A percentile compares a stretch with the other conserved stretches of the same genome.
These are phyloP conservation scores for Paecilomyces dactylethromorphus DNA, from an alignment of 2,329 filamentous ascomycete genomes.

Conservation along the genomic window DNA sequence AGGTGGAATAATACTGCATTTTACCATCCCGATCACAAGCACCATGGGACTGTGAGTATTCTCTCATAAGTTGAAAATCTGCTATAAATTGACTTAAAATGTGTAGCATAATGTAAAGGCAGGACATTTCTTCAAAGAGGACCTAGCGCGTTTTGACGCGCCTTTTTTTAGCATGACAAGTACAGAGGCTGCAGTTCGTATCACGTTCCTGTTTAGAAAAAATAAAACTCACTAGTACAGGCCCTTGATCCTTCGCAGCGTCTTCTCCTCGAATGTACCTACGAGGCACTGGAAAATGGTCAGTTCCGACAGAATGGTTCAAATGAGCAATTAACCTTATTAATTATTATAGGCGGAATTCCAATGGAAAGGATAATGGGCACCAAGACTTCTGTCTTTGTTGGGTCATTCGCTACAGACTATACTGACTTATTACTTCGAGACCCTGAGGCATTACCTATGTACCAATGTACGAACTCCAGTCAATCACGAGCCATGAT, in stretches of 20 bases:
- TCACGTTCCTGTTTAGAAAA: too few relatives aligned
- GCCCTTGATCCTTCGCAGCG: constrained; percentile 7
- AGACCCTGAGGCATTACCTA: constrained; percentile 14
- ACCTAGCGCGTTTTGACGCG: constrained; percentile 19
- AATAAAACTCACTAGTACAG: too few relatives aligned
- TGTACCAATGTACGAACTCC: constrained; percentile 8
- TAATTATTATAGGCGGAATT: background rate
- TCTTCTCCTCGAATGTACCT: constrained; percentile 5
- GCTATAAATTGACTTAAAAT: too few relatives aligned
- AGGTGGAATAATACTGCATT: background rate
- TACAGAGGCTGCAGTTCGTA: background rate
- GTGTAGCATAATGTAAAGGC: constrained; percentile 2
- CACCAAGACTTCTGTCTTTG: background rate
- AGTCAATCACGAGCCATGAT: constrained; percentile 1
- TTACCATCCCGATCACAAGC: background rate
- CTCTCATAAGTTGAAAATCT: constrained; percentile 2
- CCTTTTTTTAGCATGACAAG: constrained; percentile 20
- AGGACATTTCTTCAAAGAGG: constrained; percentile 19
- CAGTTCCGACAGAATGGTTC: too few relatives aligned
- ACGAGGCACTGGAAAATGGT: constrained; percentile 4
- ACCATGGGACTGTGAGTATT: constrained; percentile 3
- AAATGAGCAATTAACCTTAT: too few relatives aligned
- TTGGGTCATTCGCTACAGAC: constrained; percentile 8
- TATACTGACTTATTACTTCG: constrained; percentile 10
- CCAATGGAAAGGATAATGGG: background rate